Evolutionary conservation across 148 eudicot species (phyloP).

Genomic region (Rhododendron ovatum): DNA sequence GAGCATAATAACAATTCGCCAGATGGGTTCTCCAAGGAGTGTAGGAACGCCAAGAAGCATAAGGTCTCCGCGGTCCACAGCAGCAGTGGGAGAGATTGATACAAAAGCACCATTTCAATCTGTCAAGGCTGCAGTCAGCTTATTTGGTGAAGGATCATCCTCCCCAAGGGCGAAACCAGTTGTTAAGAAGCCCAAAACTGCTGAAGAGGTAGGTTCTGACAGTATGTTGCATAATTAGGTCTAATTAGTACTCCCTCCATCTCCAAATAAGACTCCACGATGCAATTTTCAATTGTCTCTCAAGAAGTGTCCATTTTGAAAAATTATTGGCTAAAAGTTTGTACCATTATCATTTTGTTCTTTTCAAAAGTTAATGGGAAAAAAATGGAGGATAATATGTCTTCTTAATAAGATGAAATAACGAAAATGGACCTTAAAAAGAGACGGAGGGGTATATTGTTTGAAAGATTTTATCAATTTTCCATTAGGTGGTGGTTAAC

Average conservation of each 20-base stretch:
- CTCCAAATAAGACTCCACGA: no score
- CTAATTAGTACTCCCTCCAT: background rate
- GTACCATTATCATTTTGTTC: no score
- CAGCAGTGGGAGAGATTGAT: conserved; percentile 75
- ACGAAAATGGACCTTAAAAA: no score
- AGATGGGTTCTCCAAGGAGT: conserved; percentile 5
- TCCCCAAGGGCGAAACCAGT: conserved; percentile 35
- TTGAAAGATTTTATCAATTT: background rate
- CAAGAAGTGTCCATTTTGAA: no score
- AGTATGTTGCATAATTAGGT: background rate
- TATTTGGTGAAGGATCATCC: conserved; percentile 54
- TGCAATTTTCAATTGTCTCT: no score
- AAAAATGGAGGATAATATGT: no score
- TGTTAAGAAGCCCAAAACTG: conserved; percentile 39
- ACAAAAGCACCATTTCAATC: conserved; percentile 84
- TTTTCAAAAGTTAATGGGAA: no score
- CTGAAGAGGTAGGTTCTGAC: conserved; percentile 41
- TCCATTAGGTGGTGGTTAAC: background rate
- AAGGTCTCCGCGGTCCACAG: conserved; percentile 22
- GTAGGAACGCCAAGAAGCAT: conserved; percentile 33
- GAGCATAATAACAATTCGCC: conserved; percentile 37
- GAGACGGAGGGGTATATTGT: no score
- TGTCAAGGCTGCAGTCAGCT: conserved; percentile 74
- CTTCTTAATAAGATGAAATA: no score
- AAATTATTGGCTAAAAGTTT: no score